Percentiles rank a stretch among this genome's conserved stretches.
Conservation (phyloP, 495 filamentous ascomycete species). For the Penicillium lividum region DNA sequence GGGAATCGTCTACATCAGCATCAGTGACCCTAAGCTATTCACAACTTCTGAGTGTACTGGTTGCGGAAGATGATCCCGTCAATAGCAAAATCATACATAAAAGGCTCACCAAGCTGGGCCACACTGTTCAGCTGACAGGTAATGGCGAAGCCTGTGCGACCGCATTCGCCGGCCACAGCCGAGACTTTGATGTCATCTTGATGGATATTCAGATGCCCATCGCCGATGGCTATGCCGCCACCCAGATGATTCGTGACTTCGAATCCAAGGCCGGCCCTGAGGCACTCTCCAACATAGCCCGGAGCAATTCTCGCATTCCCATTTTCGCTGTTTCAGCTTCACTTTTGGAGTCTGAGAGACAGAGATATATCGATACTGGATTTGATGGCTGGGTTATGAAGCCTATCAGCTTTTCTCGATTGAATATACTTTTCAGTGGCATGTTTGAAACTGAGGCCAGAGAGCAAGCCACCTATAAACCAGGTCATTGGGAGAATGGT, state of each 20-base stretch:
- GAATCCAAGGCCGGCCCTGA: slow-evolving; percentile 57
- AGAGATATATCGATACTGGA: slow-evolving; percentile 74
- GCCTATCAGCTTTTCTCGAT: slow-evolving; percentile 68
- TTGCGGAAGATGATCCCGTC: slow-evolving; percentile 92
- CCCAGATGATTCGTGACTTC: slow-evolving; percentile 75
- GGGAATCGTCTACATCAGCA: slow-evolving; percentile 11
- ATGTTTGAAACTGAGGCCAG: slow-evolving; percentile 52
- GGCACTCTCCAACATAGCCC: slow-evolving; percentile 56
- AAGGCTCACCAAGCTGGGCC: slow-evolving; percentile 76
- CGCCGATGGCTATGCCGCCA: slow-evolving; percentile 80
- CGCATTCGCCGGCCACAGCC: slow-evolving; percentile 60
- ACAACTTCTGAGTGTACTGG: slow-evolving; percentile 59
- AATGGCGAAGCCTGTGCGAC: slow-evolving; percentile 88
- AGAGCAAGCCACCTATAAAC: slow-evolving; percentile 52
- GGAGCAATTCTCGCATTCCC: slow-evolving; percentile 52
- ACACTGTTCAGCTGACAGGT: slow-evolving; percentile 68
- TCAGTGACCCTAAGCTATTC: slow-evolving; percentile 20
- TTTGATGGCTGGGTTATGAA: slow-evolving; percentile 94
- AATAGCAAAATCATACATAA: slow-evolving; percentile 89
- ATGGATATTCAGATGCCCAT: slow-evolving; percentile 99
- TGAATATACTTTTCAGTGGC: slow-evolving; percentile 59
- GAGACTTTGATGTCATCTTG: slow-evolving; percentile 76
- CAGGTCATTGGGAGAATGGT: slow-evolving; percentile 69
- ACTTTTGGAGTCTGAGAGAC: slow-evolving; percentile 67
- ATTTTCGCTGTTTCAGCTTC: slow-evolving; percentile 93